Evolutionary conservation across 2,329 filamentous ascomycete genomes (phyloP).

Genomic region (Cladosporium sp.): DNA sequence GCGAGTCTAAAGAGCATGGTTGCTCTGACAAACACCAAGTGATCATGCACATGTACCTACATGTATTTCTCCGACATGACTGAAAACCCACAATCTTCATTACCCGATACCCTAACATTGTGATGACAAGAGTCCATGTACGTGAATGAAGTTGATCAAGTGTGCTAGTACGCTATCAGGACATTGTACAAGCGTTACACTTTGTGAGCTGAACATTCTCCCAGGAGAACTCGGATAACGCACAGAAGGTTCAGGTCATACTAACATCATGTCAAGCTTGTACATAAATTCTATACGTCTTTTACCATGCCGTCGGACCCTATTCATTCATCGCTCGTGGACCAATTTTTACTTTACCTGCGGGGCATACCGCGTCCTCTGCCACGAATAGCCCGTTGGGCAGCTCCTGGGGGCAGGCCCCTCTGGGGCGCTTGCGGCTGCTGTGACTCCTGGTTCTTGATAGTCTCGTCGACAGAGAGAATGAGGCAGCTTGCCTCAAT

Average conservation of each 20-base stretch:
- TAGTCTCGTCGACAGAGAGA: slow-evolving; percentile 94
- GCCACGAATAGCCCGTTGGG: slow-evolving; percentile 82
- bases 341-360: slow-evolving; percentile 45
- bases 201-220: too few species aligned
- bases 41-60: too few species aligned
- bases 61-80: too few species aligned
- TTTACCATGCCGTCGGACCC: slow-evolving; percentile 5
- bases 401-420: slow-evolving; percentile 61
- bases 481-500: slow-evolving; percentile 95
- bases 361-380: slow-evolving; percentile 86
- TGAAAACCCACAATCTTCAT: too few species aligned
- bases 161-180: too few species aligned
- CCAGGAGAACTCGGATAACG: too few species aligned
- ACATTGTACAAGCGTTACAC: too few species aligned
- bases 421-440: slow-evolving; percentile 75
- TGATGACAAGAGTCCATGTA: too few species aligned
- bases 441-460: slow-evolving; percentile 90
- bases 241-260: background rate
- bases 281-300: slow-evolving; percentile 11
- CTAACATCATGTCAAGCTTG: slow-evolving; percentile 4
- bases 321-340: slow-evolving; percentile 1
- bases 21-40: too few species aligned
- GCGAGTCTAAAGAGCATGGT: too few species aligned
- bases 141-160: too few species aligned
- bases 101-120: too few species aligned